phyloP scores from a whole-genome alignment of 2,329 filamentous ascomycete genomes.

The Sclerotiophoma versabilis region DNA sequence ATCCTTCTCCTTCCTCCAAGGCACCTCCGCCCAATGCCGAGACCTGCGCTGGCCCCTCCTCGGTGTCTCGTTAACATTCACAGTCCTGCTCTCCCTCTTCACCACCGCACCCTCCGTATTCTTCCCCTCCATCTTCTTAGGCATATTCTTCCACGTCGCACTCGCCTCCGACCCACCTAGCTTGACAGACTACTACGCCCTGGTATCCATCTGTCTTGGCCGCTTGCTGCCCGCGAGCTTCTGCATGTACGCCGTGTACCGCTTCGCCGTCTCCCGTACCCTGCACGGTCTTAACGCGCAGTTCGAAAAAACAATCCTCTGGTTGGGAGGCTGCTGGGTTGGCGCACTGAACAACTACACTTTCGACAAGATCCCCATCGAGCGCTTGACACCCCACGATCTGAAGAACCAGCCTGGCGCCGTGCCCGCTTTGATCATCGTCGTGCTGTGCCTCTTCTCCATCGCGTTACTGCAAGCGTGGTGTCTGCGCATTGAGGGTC shows the following conservation, averaged over 20 bases:
- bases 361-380: constrained; percentile 90
- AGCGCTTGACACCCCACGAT: constrained; percentile 89
- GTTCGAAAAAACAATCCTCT: constrained; percentile 87
- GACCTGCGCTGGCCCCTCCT: constrained; percentile 88
- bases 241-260: constrained; percentile 85
- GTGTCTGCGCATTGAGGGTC: constrained; percentile 84
- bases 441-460: constrained; percentile 72
- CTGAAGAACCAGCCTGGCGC: constrained; percentile 89
- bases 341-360: constrained; percentile 95
- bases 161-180: constrained; percentile 87
- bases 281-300: constrained; percentile 78
- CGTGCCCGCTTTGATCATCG: constrained; percentile 78
- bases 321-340: constrained; percentile 89
- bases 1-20: constrained; percentile 77
- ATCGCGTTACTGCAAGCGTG: constrained; percentile 80
- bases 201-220: constrained; percentile 80
- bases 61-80: constrained; percentile 80
- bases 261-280: constrained; percentile 77
- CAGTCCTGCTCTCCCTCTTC: constrained; percentile 79
- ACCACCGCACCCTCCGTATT: constrained; percentile 80
- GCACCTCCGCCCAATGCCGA: constrained; percentile 70
- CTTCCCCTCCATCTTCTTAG: constrained; percentile 82
- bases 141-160: constrained; percentile 87
- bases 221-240: constrained; percentile 89
- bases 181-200: constrained; percentile 68